Conservation (phyloP, 2,329 filamentous ascomycete species). For the Didymellaceae sp. region DNA sequence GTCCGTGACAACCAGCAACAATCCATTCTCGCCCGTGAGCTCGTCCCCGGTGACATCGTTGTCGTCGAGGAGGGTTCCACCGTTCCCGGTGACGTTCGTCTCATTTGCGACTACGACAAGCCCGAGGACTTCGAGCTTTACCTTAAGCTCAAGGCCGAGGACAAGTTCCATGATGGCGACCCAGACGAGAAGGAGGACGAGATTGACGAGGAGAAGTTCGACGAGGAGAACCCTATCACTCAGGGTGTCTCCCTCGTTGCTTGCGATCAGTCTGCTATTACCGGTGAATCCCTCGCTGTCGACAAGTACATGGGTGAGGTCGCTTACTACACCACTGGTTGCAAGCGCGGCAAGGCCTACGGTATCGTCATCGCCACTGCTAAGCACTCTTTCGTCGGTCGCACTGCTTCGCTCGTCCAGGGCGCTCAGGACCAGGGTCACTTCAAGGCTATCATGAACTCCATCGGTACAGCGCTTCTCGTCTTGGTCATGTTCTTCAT, state of each 20-base stretch:
- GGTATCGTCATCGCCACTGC: constrained; percentile 71
- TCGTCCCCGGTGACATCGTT: constrained; percentile 78
- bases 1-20: constrained; percentile 71
- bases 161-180: constrained; percentile 62
- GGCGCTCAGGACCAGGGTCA: constrained; percentile 74
- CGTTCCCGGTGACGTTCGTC: constrained; percentile 71
- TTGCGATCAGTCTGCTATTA: constrained; percentile 80
- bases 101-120: constrained; percentile 75
- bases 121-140: constrained; percentile 72
- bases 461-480: constrained; percentile 75
- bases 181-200: constrained; percentile 67
- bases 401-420: constrained; percentile 75
- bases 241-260: constrained; percentile 72
- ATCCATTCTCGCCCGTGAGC: constrained; percentile 74
- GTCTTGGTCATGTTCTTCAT: constrained; percentile 81
- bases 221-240: constrained; percentile 60
- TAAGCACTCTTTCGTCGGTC: constrained; percentile 76
- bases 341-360: constrained; percentile 80
- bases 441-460: constrained; percentile 79
- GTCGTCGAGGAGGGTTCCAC: constrained; percentile 75
- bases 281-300: constrained; percentile 79
- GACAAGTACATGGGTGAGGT: constrained; percentile 80
- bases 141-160: constrained; percentile 65
- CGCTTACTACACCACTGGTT: constrained; percentile 80
- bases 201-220: constrained; percentile 64